Evolutionary conservation across 176 grass and related monocot species (phyloP).

Genomic region (Eragrostis curvula): DNA sequence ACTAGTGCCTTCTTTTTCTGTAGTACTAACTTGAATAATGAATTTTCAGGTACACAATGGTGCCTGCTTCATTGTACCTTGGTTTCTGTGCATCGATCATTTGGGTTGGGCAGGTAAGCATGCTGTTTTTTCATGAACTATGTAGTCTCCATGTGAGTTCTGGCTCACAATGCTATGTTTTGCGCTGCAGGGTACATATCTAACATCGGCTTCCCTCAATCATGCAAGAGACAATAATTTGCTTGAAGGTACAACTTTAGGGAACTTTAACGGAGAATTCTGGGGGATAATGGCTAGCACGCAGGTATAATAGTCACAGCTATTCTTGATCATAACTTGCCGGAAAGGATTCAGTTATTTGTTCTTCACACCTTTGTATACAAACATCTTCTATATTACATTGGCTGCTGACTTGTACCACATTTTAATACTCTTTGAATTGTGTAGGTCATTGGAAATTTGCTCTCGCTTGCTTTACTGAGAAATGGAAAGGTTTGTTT

Average conservation of each 20-base stretch:
- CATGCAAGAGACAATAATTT: conserved; percentile 85
- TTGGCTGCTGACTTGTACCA: conserved; percentile 22
- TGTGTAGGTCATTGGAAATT: conserved; percentile 89
- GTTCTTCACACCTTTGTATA: conserved; percentile 27
- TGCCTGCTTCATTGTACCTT: conserved; percentile 84
- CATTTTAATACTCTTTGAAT: background rate
- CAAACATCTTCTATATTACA: background rate
- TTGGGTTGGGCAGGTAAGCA: conserved; percentile 88
- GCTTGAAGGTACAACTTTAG: conserved; percentile 76
- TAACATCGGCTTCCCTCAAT: conserved; percentile 79
- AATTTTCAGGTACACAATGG: conserved; percentile 87
- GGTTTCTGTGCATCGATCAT: conserved; percentile 94
- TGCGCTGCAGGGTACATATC: conserved; percentile 76
- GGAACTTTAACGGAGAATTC: conserved; percentile 96
- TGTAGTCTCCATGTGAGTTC: conserved; percentile 31
- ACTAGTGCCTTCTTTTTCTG: conserved; percentile 52
- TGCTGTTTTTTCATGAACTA: conserved; percentile 1
- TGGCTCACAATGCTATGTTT: background rate
- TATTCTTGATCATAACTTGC: background rate
- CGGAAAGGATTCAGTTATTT: background rate
- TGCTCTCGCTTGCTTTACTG: conserved; percentile 86
- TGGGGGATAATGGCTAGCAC: conserved; percentile 95
- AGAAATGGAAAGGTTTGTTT: conserved; percentile 71
- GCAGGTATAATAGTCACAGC: conserved; percentile 52
- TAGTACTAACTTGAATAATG: conserved; percentile 46